phyloP scores from a whole-genome alignment of 352 stramenopile genomes.

The Phytopythium helicoides region DNA sequence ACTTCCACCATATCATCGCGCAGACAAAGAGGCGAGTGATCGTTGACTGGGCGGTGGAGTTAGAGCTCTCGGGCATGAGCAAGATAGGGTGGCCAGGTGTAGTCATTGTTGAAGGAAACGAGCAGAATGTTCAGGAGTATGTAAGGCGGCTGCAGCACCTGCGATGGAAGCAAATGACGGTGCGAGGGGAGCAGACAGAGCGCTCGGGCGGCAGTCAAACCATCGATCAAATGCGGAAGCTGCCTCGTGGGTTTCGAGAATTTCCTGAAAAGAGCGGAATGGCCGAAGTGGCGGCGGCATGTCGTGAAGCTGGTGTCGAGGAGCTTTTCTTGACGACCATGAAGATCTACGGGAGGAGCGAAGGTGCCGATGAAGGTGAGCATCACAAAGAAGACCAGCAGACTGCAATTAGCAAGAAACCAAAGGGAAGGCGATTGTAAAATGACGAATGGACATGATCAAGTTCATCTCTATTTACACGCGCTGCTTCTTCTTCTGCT shows the following conservation, averaged over 20 bases:
- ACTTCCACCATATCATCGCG: constrained; percentile 85
- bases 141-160: constrained; percentile 70
- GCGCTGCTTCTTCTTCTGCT: constrained; percentile 59
- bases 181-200: constrained; percentile 67
- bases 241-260: constrained; percentile 51
- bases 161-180: constrained; percentile 79
- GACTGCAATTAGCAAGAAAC: no score
- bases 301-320: constrained; percentile 44
- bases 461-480: constrained; percentile 57
- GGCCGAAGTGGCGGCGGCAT: constrained; percentile 52
- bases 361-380: neutral
- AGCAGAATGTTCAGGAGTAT: constrained; percentile 60
- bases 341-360: constrained; percentile 60
- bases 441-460: no score
- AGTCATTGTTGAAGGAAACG: constrained; percentile 66
- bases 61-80: constrained; percentile 62
- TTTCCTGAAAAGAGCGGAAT: constrained; percentile 66
- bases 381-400: neutral
- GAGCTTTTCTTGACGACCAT: constrained; percentile 78
- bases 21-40: constrained; percentile 66
- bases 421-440: no score
- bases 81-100: constrained; percentile 85
- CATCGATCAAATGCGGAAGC: constrained; percentile 20
- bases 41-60: constrained; percentile 67
- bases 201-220: neutral